A percentile compares a stretch with the other conserved stretches of the same genome.
These are phyloP conservation scores for Cenchrus americanus DNA, from an alignment of 176 grass and related monocot species.

Conservation along the genomic window DNA sequence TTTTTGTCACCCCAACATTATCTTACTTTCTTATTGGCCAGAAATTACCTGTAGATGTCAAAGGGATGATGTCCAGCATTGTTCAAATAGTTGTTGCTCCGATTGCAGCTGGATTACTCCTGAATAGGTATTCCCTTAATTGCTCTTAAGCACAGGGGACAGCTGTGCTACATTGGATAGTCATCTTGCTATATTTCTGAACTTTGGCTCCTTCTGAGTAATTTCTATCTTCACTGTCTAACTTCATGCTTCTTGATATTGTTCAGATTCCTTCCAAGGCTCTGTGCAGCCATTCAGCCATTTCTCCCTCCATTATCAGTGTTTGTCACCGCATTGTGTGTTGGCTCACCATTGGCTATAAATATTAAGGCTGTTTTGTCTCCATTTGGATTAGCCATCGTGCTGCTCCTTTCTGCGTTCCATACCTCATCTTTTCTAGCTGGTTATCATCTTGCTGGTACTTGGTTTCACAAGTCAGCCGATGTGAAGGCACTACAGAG, in stretches of 20 bases:
- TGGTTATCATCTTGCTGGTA: constrained; percentile 73
- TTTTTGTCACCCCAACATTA: constrained; percentile 86
- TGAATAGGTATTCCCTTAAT: constrained; percentile 71
- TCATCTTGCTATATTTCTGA: constrained; percentile 11
- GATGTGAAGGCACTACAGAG: constrained; percentile 90
- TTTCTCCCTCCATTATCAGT: constrained; percentile 91
- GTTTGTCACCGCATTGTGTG: constrained; percentile 95
- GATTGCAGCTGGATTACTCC: constrained; percentile 87
- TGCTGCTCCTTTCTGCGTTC: constrained; percentile 85
- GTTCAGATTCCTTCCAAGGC: constrained; percentile 75
- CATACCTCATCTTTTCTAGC: constrained; percentile 80
- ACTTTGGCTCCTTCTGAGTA: constrained; percentile 3
- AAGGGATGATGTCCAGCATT: constrained; percentile 97
- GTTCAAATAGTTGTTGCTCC: constrained; percentile 94
- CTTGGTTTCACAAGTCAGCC: constrained; percentile 65
- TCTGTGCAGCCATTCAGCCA: constrained; percentile 85
- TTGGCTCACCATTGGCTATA: constrained; percentile 94
- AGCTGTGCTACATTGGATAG: constrained; percentile 15
- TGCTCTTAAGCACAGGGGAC: constrained; percentile 2
- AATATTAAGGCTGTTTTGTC: constrained; percentile 89
- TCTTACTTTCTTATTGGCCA: constrained; percentile 93
- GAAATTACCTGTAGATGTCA: constrained; percentile 91
- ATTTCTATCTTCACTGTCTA: constrained; percentile 3
- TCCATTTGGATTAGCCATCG: constrained; percentile 74
- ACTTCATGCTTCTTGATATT: constrained; percentile 17